A percentile compares a stretch with the other conserved stretches of the same genome.
These are phyloP conservation scores for Alternaria conjuncta DNA, from an alignment of 2,329 filamentous ascomycete species.

Conservation along the genomic window DNA sequence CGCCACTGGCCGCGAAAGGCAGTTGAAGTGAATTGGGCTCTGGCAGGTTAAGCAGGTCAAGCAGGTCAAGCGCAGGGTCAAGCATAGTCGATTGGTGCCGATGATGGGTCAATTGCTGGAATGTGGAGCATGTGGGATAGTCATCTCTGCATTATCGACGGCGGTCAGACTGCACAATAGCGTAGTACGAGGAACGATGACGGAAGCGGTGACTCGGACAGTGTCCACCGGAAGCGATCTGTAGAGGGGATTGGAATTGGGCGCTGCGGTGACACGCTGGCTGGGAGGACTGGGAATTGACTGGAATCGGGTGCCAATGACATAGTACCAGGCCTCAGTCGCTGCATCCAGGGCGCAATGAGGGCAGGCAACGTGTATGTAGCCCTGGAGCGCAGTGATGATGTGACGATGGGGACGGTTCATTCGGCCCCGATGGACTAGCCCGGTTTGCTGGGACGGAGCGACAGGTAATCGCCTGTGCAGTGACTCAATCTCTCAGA, in stretches of 20 bases:
- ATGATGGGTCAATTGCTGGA: conserved; percentile 24
- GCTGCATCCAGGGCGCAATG: conserved; percentile 16
- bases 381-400: neutral
- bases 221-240: conserved; percentile 7
- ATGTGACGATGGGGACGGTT: neutral
- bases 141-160: conserved; percentile 24
- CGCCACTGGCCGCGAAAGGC: conserved; percentile 16
- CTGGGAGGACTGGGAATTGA: neutral
- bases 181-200: conserved; percentile 19
- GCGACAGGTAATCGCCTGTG: conserved; percentile 21
- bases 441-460: conserved; percentile 19
- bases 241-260: conserved; percentile 13
- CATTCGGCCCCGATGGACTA: conserved; percentile 14
- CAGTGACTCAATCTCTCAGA: conserved; percentile 35
- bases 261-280: conserved; percentile 28
- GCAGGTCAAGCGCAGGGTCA: conserved; percentile 16
- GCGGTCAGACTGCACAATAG: conserved; percentile 29
- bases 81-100: conserved; percentile 3
- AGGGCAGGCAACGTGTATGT: conserved; percentile 20
- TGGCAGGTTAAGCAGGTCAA: conserved; percentile 22
- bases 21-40: conserved; percentile 28
- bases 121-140: conserved; percentile 38
- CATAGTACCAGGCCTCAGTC: conserved; percentile 14
- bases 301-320: conserved; percentile 28
- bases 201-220: conserved; percentile 29